Evolutionary conservation across 2,329 filamentous ascomycete genomes (phyloP), one percentile per base, ranked within the genome.

Genomic region (Fusarium setosum): DNA sequence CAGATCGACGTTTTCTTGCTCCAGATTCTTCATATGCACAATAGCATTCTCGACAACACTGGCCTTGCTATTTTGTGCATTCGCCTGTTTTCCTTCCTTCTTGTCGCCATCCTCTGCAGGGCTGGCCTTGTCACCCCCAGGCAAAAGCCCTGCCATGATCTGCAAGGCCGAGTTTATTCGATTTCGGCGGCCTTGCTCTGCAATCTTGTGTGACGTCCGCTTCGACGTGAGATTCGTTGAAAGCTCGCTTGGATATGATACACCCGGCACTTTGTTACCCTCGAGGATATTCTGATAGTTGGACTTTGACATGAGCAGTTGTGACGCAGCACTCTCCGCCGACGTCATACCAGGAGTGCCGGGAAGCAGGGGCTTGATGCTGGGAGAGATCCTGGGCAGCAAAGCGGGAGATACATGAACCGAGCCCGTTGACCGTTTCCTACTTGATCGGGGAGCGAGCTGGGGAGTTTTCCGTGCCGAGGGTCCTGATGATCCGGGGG

Each of bases 201-300:
- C 96, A 68, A 99, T 93, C 79, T 99, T 99, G 81, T 99, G 96
- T 40, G 94, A 97, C 3, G 96, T 98, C 52, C 95, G 91, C 81
- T 99, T 99, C 4, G 94, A 97, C 0, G 94, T 97, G 23, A 99
- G 82, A 67, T 97, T 97, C 20, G 94, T 96, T 7, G 94, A 97
- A 38, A 99, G 84, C 50, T 94, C 92, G 69, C 92, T 93, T 1
- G 95, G 94, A 70, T 97, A 98, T 2, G 91, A 92, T 12, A 97
- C 91, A 12, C 95, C 95, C 0, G 94, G 94, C 1, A 97, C 88
- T 56, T 91, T 90, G 49, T 94, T 98, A 47, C 96, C 96, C 76
- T 98, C 96, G 11, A 99, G 81, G 34, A 99, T 96, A 72, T 97
- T 97, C 73, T 98, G 95, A 73, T 99, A 99, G 74, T 99, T 99